Base-by-base conservation (phyloP, 2,329 filamentous ascomycete species). In the Stagonosporopsis rhizophila region DNA sequence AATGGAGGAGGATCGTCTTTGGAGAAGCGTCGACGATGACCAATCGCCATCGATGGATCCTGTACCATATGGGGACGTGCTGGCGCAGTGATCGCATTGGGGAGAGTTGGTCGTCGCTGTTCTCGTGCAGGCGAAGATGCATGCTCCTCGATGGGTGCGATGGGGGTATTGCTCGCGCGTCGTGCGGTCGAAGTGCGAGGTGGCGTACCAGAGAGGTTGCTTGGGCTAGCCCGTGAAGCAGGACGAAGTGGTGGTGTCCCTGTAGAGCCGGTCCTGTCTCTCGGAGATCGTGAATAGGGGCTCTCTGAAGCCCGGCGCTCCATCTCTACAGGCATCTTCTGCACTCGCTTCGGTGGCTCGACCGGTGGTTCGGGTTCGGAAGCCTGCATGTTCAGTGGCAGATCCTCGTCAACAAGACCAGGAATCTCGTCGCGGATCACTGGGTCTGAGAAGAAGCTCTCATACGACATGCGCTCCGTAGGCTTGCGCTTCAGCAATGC, bases 401-500 rank as follows among this genome's bases (percentile, higher is more conserved):
- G 62, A 71, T 96, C 92, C 69, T 96, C 91, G 38, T 88, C 89
- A 6, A 92, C 87, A 27, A 96, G 79, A 6, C 89, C 90, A 0
- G 92, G 92, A 66, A 97, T 97, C 3, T 88, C 84, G 19, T 83
- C 84, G 12, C 84, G 85, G 48, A 96, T 85, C 27, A 95, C 87
- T 27, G 83, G 78, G 70, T 94, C 88, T 15, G 79, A 81, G 77
- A 98, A 98, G 73, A 97, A 95, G 61, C 89, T 87, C 47, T 91
- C 87, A 66, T 97, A 98, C 52, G 87, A 90, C 74, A 96, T 84
- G 55, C 95, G 85, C 74, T 96, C 91, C 5, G 91, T 86, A 0
- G 95, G 92, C 57, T 88, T 94, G 56, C 91, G 87, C 79, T 94
- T 97, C 61, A 99, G 80, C 15, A 99, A 82, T 35, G 83, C 84